Base-by-base conservation (phyloP, 2,329 filamentous ascomycete genomes). In the Daldinia eschscholtzii region DNA sequence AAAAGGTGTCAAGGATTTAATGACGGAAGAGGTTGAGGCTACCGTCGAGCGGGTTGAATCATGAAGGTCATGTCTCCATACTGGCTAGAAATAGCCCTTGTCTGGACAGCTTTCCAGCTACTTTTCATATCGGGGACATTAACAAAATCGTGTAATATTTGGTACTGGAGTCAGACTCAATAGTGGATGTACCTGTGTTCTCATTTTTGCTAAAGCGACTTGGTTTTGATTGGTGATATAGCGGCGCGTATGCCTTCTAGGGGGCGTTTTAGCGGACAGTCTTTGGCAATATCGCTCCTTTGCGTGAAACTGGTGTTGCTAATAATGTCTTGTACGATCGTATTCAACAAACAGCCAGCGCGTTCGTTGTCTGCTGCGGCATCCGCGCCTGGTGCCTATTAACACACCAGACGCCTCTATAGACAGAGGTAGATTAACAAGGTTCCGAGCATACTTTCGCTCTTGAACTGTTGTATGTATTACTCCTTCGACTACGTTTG, bases 21-120 rank as follows among this genome's bases (percentile, higher is more conserved):
- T 86, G 84, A 86, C 84, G 15, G 84, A 86, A 69, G 82, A 84
- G 75, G 81, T 87, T 3, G 85, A 87, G 74, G 84, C 84, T 26
- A 85, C 83, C 1, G 83, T 86, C 6, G 84, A 87, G 73, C 79
- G 73, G 37, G 71, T 78, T 10, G 66, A 61, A 26, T 5, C 57
- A 55, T 41, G 41, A 52, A 12, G 18, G 30, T 23, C 30, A 18
- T 23, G 15, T 30, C 26, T 50, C 30, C 7, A 33, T 33, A 9
- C 6, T 33, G 4, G 30, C 2, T 33, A 33, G 30, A 33, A 33
- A 33, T 6, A 33, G 9, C 5, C 5, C 30, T 33, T 33, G 9
- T 33, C 10, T 10, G 7, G 10, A 37, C 12, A 13, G 35, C 35
- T 37, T 37, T 13, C 35, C 1, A 37, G 35, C 35, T 37, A 37